Conservation (phyloP, 805 yeast genomes). For the Zygoascus tannicola region DNA sequence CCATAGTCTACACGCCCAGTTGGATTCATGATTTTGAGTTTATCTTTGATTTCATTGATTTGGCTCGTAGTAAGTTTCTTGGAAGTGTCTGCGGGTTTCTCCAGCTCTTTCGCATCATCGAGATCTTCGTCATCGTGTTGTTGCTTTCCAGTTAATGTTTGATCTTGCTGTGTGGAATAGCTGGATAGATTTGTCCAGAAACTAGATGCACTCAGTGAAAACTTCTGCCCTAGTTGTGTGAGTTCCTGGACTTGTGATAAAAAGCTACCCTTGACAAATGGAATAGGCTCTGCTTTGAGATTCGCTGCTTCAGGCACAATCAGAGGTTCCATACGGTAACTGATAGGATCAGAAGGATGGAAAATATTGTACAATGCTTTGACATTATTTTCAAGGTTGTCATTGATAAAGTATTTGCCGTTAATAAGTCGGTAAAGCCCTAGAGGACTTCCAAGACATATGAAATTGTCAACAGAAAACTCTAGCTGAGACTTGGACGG, state of each 20-base stretch:
- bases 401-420: conserved; percentile 43
- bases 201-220: conserved; percentile 12
- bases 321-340: conserved; percentile 79
- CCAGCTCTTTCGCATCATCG: conserved; percentile 1
- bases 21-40: conserved; percentile 44
- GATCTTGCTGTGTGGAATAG: not conserved
- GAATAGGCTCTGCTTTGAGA: conserved; percentile 47
- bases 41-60: conserved; percentile 3
- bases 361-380: conserved; percentile 69
- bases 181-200: conserved; percentile 10
- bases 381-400: conserved; percentile 6
- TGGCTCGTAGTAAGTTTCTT: conserved; percentile 4
- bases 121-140: not conserved
- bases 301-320: conserved; percentile 41
- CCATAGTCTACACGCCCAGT: conserved; percentile 77
- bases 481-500: conserved; percentile 35
- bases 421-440: conserved; percentile 76
- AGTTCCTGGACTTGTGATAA: conserved; percentile 33
- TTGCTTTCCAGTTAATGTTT: not conserved
- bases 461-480: conserved; percentile 66
- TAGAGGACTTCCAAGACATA: conserved; percentile 82
- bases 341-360: conserved; percentile 88
- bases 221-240: conserved; percentile 15
- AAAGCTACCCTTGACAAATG: conserved; percentile 38
- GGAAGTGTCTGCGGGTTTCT: not conserved